Conservation (phyloP, 345 rosid species). For the Raphanus raphanistrum region DNA sequence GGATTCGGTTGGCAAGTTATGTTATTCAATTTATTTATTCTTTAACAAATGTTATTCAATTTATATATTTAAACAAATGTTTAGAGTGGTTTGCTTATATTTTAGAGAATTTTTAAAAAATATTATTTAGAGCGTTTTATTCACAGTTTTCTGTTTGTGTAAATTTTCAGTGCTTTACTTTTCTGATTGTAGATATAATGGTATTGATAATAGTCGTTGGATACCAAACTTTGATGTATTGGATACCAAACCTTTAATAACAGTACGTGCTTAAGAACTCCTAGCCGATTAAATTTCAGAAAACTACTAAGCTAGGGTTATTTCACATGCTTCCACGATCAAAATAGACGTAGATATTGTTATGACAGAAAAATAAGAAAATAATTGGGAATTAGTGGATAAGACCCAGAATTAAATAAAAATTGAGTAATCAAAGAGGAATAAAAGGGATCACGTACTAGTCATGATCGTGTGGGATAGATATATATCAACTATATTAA, state of each 20-base stretch:
- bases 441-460: slow-evolving; percentile 33
- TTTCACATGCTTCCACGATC: neutral
- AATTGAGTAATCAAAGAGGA: slow-evolving; percentile 2
- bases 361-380: neutral
- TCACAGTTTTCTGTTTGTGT: neutral
- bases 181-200: neutral
- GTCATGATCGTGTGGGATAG: slow-evolving; percentile 21
- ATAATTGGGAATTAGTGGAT: slow-evolving; percentile 10
- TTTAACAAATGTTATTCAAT: too few relatives aligned
- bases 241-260: neutral
- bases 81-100: neutral
- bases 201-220: neutral
- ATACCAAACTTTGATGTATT: neutral
- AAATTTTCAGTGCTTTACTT: neutral
- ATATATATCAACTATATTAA: neutral
- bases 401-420: slow-evolving; percentile 17
- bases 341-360: neutral
- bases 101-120: too few relatives aligned
- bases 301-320: neutral
- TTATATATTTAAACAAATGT: neutral
- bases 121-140: neutral
- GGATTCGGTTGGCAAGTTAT: slow-evolving; percentile 5
- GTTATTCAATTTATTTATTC: neutral
- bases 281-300: neutral
- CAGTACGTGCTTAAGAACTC: neutral